Conservation (phyloP, 306 rosid genomes). For the Rubus parviflorus region DNA sequence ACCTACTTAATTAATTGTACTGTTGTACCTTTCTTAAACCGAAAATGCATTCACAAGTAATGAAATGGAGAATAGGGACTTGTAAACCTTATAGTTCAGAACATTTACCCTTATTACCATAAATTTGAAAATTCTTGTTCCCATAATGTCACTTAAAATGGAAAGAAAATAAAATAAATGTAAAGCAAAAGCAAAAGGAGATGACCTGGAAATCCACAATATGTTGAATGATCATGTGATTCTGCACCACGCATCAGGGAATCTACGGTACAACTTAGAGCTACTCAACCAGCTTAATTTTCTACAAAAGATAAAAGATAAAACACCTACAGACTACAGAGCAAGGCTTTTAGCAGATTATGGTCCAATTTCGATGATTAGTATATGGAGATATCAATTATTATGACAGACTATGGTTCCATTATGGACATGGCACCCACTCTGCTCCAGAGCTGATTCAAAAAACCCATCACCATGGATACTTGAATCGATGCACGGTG, state of each 20-base stretch:
- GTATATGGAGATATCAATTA: not conserved
- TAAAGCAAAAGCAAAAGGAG: too few species aligned
- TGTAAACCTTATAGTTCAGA: too few species aligned
- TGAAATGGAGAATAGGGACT: too few species aligned
- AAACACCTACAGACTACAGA: not conserved
- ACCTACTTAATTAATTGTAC: too few species aligned
- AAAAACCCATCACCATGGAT: conserved; percentile 69
- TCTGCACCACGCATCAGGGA: not conserved
- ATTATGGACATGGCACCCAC: conserved; percentile 52
- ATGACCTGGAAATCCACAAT: too few species aligned
- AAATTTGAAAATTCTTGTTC: too few species aligned
- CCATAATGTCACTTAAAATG: too few species aligned
- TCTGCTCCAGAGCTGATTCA: conserved; percentile 64
- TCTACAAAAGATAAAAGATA: not conserved
- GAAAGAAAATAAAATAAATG: too few species aligned
- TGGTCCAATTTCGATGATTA: not conserved
- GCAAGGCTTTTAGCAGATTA: not conserved
- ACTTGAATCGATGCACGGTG: conserved; percentile 59
- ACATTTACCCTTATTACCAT: too few species aligned
- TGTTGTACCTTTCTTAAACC: too few species aligned
- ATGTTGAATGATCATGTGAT: too few species aligned
- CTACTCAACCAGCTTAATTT: not conserved
- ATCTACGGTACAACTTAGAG: not conserved
- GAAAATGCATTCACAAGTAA: too few species aligned
- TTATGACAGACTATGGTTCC: conserved; percentile 41